phyloP scores from a whole-genome alignment of 83 land plant species.

The Thuja plicata region DNA sequence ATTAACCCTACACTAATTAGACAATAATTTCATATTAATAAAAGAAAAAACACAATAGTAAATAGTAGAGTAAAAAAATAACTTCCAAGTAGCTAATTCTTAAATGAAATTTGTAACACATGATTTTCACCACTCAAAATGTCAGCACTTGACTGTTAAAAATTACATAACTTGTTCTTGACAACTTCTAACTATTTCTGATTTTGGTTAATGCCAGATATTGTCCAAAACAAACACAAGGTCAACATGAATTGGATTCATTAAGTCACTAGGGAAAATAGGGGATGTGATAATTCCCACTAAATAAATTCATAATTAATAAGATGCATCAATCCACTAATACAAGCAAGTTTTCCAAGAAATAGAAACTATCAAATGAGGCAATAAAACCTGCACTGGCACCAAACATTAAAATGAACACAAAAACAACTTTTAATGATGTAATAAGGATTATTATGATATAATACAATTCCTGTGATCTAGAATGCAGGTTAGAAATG shows the following conservation, averaged over 20 bases:
- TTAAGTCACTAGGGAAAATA: not conserved
- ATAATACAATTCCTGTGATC: not conserved
- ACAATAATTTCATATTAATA: not conserved
- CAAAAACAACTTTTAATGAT: too few relatives aligned
- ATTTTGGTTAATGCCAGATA: not conserved
- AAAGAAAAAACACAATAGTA: not conserved
- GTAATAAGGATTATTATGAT: not conserved
- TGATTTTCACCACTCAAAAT: not conserved
- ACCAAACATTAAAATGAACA: not conserved
- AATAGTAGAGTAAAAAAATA: not conserved
- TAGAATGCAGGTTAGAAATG: not conserved
- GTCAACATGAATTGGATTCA: too few relatives aligned
- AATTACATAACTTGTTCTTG: not conserved
- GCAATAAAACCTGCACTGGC: not conserved
- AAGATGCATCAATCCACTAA: not conserved
- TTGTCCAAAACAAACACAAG: not conserved
- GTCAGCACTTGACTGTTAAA: not conserved
- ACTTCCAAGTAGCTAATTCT: not conserved
- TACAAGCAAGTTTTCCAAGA: not conserved
- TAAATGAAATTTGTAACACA: not conserved
- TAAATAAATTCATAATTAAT: too few relatives aligned
- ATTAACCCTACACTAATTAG: constrained; percentile 29
- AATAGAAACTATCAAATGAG: not conserved
- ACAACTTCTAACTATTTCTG: not conserved
- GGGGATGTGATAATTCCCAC: not conserved